Evolutionary conservation across 148 eudicot genomes (phyloP), one percentile per base, ranked within the genome.

Genomic region (Cornus florida): DNA sequence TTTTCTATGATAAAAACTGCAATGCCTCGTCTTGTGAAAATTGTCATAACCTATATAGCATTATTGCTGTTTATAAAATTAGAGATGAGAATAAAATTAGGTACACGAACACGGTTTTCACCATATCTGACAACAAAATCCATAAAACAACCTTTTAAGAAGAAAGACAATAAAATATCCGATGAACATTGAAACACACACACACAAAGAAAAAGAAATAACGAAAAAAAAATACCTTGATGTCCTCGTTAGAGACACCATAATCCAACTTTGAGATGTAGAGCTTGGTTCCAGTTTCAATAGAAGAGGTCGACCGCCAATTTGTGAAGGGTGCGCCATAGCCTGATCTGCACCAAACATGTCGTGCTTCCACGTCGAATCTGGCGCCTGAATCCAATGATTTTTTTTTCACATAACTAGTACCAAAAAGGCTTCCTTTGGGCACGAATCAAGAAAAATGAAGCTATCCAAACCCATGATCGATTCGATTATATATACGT

Each of bases 261-360:
- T 94, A 94, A 65, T 96, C 99, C 81, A 96, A 79, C 73, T 96
- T 96, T 11, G 98, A 94, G 71, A 96, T 83, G 76, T 91, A 94
- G 10, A 96, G 94, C 92, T 96, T 96, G 39, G 95, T 92, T 71
- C 97, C 99, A 3, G 95, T 89, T 81, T 96, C 97, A 64, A 96
- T 89, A 2, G 89, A 76, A 32, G 93, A 86, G 22, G 80, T 46
- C 91, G 89, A 71, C 81, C 87, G 31, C 80, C 85, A 14, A 38
- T 82, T 82, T 79, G 79, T 28, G 74, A 81, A 23, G 67, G 50
- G 48, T 59, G 69, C 41, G 71, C 85, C 85, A 78, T 48, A 14
- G 65, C 81, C 82, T 82, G 92, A 88, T 83, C 87, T 19, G 80
- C 83, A 16, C 75, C 83, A n/a, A 84, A 90, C 94, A 95, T 82